Evolutionary conservation across 441 rosid species (phyloP).

Genomic region (Brassica balearica): DNA sequence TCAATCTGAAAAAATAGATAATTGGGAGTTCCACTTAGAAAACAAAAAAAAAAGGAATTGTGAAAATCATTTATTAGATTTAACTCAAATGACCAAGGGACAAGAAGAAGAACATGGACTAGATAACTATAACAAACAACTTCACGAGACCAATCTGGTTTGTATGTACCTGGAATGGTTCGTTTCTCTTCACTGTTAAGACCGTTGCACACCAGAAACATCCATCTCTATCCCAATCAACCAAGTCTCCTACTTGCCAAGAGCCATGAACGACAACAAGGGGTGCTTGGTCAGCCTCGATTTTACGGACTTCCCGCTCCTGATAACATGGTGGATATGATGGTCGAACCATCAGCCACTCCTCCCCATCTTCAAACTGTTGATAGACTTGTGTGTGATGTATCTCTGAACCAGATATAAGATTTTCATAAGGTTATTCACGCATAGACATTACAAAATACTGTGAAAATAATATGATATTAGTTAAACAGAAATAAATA

Average conservation of each 20-base stretch:
- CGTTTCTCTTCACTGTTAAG: slow-evolving; percentile 40
- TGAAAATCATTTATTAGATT: not conserved
- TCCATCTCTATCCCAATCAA: slow-evolving; percentile 69
- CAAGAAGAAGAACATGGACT: not conserved
- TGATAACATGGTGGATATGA: slow-evolving; percentile 58
- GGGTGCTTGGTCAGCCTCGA: slow-evolving; percentile 46
- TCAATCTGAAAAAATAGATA: not conserved
- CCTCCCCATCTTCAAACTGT: slow-evolving; percentile 12
- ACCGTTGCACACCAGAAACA: slow-evolving; percentile 79
- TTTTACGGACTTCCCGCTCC: slow-evolving; percentile 49
- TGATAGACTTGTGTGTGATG: slow-evolving; percentile 52
- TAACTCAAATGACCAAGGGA: not conserved
- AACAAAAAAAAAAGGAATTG: not conserved
- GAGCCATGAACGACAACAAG: slow-evolving; percentile 51
- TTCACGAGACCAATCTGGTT: not conserved
- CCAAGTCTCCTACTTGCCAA: slow-evolving; percentile 84
- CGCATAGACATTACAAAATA: not conserved
- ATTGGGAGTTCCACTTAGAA: not conserved
- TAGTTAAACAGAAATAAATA: not conserved
- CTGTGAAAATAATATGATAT: not conserved
- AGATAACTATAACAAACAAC: not conserved
- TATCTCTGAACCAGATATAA: slow-evolving; percentile 43
- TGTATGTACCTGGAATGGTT: slow-evolving; percentile 50
- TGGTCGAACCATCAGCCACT: slow-evolving; percentile 74
- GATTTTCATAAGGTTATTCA: not conserved